Conservation (phyloP, 1,139 yeast genomes). For the Wickerhamomyces sp. region DNA sequence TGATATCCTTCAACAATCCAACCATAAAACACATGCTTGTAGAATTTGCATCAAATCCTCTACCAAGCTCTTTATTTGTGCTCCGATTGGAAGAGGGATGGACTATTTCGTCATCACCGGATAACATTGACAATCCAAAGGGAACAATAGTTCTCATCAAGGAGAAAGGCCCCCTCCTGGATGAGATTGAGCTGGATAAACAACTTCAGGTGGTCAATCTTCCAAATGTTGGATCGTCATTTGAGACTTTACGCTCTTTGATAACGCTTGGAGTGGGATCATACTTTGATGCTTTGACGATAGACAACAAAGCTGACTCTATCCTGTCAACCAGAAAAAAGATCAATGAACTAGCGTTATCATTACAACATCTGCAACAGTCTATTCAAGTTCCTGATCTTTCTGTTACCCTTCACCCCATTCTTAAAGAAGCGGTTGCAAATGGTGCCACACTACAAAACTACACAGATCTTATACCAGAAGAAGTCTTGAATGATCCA, state of each 20-base stretch:
- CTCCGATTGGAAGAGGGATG: slow-evolving; percentile 17
- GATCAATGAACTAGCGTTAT: slow-evolving; percentile 62
- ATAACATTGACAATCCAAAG: slow-evolving; percentile 2
- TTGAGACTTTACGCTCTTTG: slow-evolving; percentile 55
- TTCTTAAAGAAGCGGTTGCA: slow-evolving; percentile 37
- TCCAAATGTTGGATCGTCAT: slow-evolving; percentile 25
- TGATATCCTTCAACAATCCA: slow-evolving; percentile 18
- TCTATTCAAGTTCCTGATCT: slow-evolving; percentile 67
- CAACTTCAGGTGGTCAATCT: slow-evolving; percentile 38
- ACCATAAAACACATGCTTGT: slow-evolving; percentile 8
- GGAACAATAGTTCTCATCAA: slow-evolving; percentile 39
- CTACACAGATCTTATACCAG: slow-evolving; percentile 29
- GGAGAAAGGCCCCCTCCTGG: slow-evolving; percentile 33
- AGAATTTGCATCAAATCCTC: slow-evolving; percentile 21
- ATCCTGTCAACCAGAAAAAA: slow-evolving; percentile 51
- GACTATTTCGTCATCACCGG: slow-evolving; percentile 10
- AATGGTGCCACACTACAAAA: slow-evolving; percentile 27
- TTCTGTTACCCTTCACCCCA: slow-evolving; percentile 47
- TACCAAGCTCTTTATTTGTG: slow-evolving; percentile 26
- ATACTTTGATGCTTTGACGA: slow-evolving; percentile 41
- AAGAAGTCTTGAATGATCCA: slow-evolving; percentile 41
- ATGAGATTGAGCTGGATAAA: slow-evolving; percentile 26
- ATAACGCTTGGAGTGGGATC: slow-evolving; percentile 52
- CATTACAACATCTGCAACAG: slow-evolving; percentile 67
- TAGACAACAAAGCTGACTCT: slow-evolving; percentile 28